Percentiles rank a stretch among this genome's conserved stretches.
Conservation (phyloP, 352 stramenopile species). For the Pythium dissimile region DNA sequence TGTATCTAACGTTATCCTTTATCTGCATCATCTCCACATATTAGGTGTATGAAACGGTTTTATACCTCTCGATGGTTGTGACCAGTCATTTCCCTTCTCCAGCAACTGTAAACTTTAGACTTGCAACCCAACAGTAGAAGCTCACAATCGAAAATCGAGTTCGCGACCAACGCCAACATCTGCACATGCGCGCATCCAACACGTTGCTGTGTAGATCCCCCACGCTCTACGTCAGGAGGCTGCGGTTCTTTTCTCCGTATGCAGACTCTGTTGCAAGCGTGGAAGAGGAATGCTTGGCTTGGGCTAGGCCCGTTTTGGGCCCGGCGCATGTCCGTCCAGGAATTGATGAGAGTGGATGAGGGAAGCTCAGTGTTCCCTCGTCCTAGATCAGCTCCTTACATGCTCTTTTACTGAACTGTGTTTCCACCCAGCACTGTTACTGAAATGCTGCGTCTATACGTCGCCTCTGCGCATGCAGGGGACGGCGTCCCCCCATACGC, state of each 20-base stretch:
- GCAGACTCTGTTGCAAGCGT: conserved; percentile 80
- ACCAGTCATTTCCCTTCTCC: conserved; percentile 10
- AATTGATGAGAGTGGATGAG: conserved; percentile 76
- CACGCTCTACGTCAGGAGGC: conserved; percentile 81
- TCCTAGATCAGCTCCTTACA: conserved; percentile 85
- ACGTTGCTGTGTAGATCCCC: too few relatives aligned
- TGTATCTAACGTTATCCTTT: too few relatives aligned
- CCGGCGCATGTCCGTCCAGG: conserved; percentile 48
- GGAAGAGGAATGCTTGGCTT: conserved; percentile 75
- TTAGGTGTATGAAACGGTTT: not conserved
- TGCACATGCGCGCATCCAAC: not conserved
- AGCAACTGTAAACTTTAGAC: too few relatives aligned
- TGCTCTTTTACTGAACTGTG: conserved; percentile 8
- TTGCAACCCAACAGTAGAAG: too few relatives aligned
- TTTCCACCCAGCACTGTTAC: not conserved
- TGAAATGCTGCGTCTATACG: conserved; percentile 50
- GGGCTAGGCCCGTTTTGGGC: conserved; percentile 65
- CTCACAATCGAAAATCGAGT: not conserved
- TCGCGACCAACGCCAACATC: not conserved
- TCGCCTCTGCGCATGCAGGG: not conserved
- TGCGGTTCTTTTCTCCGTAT: conserved; percentile 58
- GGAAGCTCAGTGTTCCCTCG: conserved; percentile 15
- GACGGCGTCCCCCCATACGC: conserved; percentile 29
- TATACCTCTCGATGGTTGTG: not conserved
- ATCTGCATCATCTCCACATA: not conserved